Conservation (phyloP, 257 asterid genomes). For the Agastache rugosa region DNA sequence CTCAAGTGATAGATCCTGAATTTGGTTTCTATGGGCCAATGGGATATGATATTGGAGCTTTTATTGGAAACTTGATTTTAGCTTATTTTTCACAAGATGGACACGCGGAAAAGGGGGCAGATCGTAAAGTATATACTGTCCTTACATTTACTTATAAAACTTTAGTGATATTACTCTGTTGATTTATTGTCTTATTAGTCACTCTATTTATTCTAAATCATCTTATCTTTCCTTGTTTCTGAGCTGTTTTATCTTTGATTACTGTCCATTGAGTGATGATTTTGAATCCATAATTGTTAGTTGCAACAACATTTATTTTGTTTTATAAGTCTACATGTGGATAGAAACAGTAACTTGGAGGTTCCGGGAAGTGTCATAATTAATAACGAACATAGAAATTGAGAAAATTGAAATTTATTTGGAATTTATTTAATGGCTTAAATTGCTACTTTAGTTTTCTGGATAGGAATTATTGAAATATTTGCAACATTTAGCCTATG, state of each 20-base stretch:
- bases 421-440: not conserved
- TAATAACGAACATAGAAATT: not conserved
- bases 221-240: not conserved
- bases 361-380: not conserved
- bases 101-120: constrained; percentile 64
- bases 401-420: not conserved
- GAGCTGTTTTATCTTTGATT: not conserved
- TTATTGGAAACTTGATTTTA: constrained; percentile 81
- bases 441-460: not conserved
- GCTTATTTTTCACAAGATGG: constrained; percentile 98
- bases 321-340: not conserved
- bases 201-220: constrained; percentile 3
- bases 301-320: not conserved
- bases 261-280: not conserved
- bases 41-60: constrained; percentile 98
- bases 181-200: not conserved
- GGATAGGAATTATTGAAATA: not conserved
- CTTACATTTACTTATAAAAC: not conserved
- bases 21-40: constrained; percentile 91
- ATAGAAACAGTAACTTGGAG: not conserved
- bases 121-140: constrained; percentile 63
- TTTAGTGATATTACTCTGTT: not conserved
- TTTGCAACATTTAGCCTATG: not conserved
- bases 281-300: not conserved
- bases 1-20: constrained; percentile 96